Conservation (phyloP, 768 basidiomycete species). For the Pleurotus platypus region DNA sequence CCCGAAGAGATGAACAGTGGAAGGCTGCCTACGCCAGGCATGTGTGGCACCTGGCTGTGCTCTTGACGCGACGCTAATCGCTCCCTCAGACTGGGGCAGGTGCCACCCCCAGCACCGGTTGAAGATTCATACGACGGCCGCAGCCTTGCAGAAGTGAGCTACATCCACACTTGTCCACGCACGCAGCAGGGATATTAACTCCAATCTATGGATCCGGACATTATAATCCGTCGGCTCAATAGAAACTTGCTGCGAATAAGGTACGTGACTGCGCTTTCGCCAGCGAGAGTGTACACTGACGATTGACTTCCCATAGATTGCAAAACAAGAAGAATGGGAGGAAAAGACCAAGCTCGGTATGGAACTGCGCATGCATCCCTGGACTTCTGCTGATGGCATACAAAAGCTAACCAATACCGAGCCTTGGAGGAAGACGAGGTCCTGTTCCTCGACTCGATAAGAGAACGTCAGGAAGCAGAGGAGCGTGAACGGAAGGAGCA, state of each 20-base stretch:
- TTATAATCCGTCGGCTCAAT: slow-evolving; percentile 21
- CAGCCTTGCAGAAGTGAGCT: slow-evolving; percentile 82
- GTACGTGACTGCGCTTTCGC: slow-evolving; percentile 33
- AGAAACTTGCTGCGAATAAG: slow-evolving; percentile 91
- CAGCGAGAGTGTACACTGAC: slow-evolving; percentile 12
- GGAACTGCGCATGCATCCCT: slow-evolving; percentile 17
- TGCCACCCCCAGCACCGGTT: slow-evolving; percentile 71
- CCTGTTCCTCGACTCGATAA: slow-evolving; percentile 80
- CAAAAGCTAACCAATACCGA: slow-evolving; percentile 80
- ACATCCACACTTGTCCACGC: not conserved
- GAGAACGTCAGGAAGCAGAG: slow-evolving; percentile 72
- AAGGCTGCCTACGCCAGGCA: slow-evolving; percentile 86
- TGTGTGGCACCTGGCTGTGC: slow-evolving; percentile 4
- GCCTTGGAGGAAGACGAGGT: slow-evolving; percentile 89
- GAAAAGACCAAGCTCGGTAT: slow-evolving; percentile 76
- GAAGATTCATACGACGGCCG: slow-evolving; percentile 82
- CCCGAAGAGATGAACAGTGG: slow-evolving; percentile 80
- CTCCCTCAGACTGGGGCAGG: slow-evolving; percentile 67
- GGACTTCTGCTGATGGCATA: slow-evolving; percentile 8
- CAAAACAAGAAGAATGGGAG: slow-evolving; percentile 93
- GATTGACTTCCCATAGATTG: slow-evolving; percentile 45
- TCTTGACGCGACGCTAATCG: slow-evolving; percentile 9
- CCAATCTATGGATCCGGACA: slow-evolving; percentile 36
- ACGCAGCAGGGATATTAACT: slow-evolving; percentile 38
- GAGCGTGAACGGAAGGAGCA: slow-evolving; percentile 70